Evolutionary conservation across 1,284 basidiomycete species (phyloP).

Genomic region (Macrocystidia cucumis): DNA sequence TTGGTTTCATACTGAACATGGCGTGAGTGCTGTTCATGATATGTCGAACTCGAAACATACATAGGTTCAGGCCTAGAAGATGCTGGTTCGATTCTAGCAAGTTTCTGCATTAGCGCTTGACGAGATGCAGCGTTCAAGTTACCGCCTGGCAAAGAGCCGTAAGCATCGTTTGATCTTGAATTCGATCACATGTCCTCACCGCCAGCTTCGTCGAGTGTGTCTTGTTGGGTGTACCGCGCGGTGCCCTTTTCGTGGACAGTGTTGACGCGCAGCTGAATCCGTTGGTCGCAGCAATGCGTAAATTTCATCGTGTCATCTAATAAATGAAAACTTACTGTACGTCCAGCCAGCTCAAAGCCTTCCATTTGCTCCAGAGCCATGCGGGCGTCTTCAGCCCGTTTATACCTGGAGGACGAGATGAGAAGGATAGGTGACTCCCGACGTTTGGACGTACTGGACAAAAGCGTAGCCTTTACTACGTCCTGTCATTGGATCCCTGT

Average conservation of each 20-base stretch:
- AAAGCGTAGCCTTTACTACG: slow-evolving; percentile 98
- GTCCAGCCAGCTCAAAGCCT: slow-evolving; percentile 93
- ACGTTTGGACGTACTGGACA: slow-evolving; percentile 68
- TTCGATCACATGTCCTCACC: slow-evolving; percentile 33
- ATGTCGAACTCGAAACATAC: slow-evolving; percentile 32
- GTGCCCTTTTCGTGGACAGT: slow-evolving; percentile 87
- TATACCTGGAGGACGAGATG: slow-evolving; percentile 50
- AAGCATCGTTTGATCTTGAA: neutral
- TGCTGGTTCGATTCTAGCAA: slow-evolving; percentile 82
- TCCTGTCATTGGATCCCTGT: slow-evolving; percentile 87
- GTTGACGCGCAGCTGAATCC: slow-evolving; percentile 85
- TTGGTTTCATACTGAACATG: slow-evolving; percentile 45
- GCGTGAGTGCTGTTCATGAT: slow-evolving; percentile 9
- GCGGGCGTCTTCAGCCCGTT: slow-evolving; percentile 83
- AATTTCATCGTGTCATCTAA: neutral
- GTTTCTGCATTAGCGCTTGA: slow-evolving; percentile 98
- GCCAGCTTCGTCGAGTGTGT: slow-evolving; percentile 78
- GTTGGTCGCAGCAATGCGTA: slow-evolving; percentile 7
- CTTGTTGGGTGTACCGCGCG: slow-evolving; percentile 64
- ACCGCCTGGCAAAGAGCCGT: slow-evolving; percentile 46
- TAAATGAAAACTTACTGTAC: slow-evolving; percentile 52
- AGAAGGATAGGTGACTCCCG: slow-evolving; percentile 3
- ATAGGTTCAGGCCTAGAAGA: slow-evolving; percentile 46
- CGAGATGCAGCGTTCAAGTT: slow-evolving; percentile 93
- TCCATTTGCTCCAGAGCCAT: slow-evolving; percentile 99